Conservation (phyloP, 805 yeast genomes). For the Myxozyma geophila region DNA sequence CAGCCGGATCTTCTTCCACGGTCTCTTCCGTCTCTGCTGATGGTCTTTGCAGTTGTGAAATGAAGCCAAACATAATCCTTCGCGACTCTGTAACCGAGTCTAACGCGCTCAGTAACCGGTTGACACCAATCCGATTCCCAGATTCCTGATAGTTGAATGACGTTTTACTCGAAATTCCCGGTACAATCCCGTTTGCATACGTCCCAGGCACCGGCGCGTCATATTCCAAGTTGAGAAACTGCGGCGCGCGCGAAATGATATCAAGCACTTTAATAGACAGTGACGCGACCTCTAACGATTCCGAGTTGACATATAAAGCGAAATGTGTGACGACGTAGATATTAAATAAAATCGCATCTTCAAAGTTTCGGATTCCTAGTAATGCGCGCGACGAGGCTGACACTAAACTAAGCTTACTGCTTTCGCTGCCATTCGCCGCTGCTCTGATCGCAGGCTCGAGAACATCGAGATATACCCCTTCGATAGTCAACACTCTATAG, state of each 20-base stretch:
- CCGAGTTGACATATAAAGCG: slow-evolving; percentile 72
- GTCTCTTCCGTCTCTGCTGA: slow-evolving; percentile 41
- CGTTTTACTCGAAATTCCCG: slow-evolving; percentile 21
- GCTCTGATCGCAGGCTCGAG: slow-evolving; percentile 50
- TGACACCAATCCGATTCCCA: slow-evolving; percentile 47
- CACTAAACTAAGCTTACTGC: slow-evolving; percentile 6
- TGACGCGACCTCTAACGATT: slow-evolving; percentile 45
- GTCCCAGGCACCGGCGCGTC: slow-evolving; percentile 30
- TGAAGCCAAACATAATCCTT: slow-evolving; percentile 72
- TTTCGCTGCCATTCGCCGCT: slow-evolving; percentile 2
- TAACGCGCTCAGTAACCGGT: slow-evolving; percentile 69
- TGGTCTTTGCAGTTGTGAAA: slow-evolving; percentile 65
- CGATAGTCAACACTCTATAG: slow-evolving; percentile 54
- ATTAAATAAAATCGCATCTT: slow-evolving; percentile 71
- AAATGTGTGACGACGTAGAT: slow-evolving; percentile 74
- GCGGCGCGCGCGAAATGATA: slow-evolving; percentile 54
- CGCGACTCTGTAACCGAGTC: slow-evolving; percentile 79
- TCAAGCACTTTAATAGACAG: slow-evolving; percentile 64
- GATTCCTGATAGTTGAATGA: slow-evolving; percentile 18
- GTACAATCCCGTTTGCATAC: slow-evolving; percentile 27
- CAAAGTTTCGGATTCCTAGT: slow-evolving; percentile 56
- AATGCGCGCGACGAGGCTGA: slow-evolving; percentile 58
- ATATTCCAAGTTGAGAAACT: slow-evolving; percentile 46
- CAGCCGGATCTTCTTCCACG: slow-evolving; percentile 39
- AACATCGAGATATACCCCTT: slow-evolving; percentile 63